phyloP scores from a whole-genome alignment of 2,329 filamentous ascomycete species.

The Basipetospora chlamydospora region DNA sequence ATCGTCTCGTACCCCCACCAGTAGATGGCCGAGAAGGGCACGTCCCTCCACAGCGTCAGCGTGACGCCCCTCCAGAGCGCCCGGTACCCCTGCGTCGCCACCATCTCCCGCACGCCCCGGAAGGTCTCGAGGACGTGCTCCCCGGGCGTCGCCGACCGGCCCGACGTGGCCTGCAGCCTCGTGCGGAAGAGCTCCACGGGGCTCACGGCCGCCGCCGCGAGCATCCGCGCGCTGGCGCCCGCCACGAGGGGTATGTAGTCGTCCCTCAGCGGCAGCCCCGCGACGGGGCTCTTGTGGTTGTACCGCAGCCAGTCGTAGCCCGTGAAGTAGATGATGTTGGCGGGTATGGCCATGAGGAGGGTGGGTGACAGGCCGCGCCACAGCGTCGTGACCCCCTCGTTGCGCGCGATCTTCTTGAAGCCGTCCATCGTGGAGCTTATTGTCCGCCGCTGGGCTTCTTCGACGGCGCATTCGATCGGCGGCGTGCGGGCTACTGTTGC shows the following conservation, averaged over 20 bases:
- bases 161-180: conserved; percentile 66
- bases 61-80: conserved; percentile 84
- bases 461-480: conserved; percentile 63
- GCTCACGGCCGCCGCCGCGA: conserved; percentile 71
- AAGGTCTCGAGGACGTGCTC: conserved; percentile 70
- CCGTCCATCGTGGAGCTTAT: conserved; percentile 89
- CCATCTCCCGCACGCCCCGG: conserved; percentile 63
- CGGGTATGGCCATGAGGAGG: conserved; percentile 81
- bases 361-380: conserved; percentile 95
- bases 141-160: conserved; percentile 37
- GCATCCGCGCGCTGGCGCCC: conserved; percentile 60
- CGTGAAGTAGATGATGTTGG: conserved; percentile 97
- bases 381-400: conserved; percentile 73
- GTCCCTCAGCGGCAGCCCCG: conserved; percentile 44
- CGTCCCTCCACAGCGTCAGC: conserved; percentile 88
- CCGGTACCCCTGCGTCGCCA: conserved; percentile 57
- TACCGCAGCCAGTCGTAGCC: conserved; percentile 91
- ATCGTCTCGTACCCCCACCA: conserved; percentile 96
- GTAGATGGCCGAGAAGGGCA: conserved; percentile 92
- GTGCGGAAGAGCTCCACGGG: conserved; percentile 93
- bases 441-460: conserved; percentile 68
- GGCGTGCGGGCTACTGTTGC: conserved; percentile 27
- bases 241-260: conserved; percentile 67
- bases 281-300: conserved; percentile 58
- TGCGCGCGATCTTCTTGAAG: conserved; percentile 81